Evolutionary conservation across 139 green algal species (phyloP).

Genomic region (Choricystis sp.): DNA sequence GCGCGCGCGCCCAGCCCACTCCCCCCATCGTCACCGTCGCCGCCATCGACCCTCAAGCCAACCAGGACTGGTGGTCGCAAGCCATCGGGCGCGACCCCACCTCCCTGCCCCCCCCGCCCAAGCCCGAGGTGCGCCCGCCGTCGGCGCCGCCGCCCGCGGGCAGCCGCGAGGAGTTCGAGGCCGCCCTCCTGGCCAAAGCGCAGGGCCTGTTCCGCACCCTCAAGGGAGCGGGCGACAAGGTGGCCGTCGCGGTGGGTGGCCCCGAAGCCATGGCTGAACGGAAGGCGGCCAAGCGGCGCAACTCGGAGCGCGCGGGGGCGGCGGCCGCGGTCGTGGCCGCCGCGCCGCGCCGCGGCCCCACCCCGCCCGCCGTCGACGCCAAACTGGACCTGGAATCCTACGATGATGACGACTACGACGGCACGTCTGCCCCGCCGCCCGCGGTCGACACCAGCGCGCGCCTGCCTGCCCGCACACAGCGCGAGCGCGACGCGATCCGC

Average conservation of each 20-base stretch:
- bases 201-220: neutral
- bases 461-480: neutral
- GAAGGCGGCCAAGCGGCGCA: neutral
- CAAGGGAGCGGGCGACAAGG: neutral
- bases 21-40: neutral
- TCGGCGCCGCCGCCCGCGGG: too few species aligned
- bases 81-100: neutral
- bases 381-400: conserved; percentile 4
- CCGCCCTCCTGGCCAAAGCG: neutral
- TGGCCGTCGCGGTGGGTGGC: neutral
- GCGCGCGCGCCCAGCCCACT: too few species aligned
- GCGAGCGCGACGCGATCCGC: neutral
- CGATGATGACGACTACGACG: conserved; percentile 7
- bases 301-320: neutral
- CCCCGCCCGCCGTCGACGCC: neutral
- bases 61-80: neutral
- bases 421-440: too few species aligned
- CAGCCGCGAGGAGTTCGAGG: neutral
- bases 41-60: neutral
- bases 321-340: neutral
- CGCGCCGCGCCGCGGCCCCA: neutral
- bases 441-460: neutral
- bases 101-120: neutral
- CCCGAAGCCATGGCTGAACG: neutral
- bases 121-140: too few species aligned